A percentile compares a stretch with the other conserved stretches of the same genome.
phyloP scores from a whole-genome alignment of 371 early-diverging fungal species.

The Lichtheimia ramosa region DNA sequence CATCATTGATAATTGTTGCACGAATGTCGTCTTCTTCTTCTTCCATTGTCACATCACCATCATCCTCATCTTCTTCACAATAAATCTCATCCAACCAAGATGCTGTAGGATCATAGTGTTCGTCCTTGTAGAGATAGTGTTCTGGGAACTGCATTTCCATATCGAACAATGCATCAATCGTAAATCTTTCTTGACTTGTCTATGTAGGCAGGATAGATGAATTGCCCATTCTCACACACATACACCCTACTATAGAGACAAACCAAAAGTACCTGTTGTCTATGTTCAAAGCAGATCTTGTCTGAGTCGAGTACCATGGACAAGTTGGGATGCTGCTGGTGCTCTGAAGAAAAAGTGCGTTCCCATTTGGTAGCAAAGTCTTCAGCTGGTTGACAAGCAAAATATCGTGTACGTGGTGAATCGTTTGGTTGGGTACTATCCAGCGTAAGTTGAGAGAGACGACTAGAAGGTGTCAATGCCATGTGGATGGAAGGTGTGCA shows the following conservation, averaged over 20 bases:
- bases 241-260: neutral
- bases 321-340: neutral
- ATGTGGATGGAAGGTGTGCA: too few relatives aligned
- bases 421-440: too few relatives aligned
- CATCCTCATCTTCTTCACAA: neutral
- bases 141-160: neutral
- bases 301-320: constrained; percentile 2
- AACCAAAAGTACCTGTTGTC: neutral
- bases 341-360: neutral
- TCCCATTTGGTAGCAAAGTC: neutral
- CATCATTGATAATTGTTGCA: neutral
- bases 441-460: too few relatives aligned
- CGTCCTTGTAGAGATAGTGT: neutral
- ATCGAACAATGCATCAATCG: neutral
- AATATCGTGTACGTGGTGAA: neutral
- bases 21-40: neutral
- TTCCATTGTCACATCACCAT: neutral
- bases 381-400: neutral
- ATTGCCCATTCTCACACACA: neutral
- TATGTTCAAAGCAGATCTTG: neutral
- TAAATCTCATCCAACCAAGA: neutral
- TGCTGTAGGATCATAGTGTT: neutral
- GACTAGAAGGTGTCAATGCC: too few relatives aligned
- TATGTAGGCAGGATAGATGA: too few relatives aligned
- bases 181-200: neutral